Percentiles rank a stretch among this genome's conserved stretches.
These are phyloP conservation scores for Choiromyces venosus DNA, from an alignment of 495 filamentous ascomycete species.

Conservation along the genomic window DNA sequence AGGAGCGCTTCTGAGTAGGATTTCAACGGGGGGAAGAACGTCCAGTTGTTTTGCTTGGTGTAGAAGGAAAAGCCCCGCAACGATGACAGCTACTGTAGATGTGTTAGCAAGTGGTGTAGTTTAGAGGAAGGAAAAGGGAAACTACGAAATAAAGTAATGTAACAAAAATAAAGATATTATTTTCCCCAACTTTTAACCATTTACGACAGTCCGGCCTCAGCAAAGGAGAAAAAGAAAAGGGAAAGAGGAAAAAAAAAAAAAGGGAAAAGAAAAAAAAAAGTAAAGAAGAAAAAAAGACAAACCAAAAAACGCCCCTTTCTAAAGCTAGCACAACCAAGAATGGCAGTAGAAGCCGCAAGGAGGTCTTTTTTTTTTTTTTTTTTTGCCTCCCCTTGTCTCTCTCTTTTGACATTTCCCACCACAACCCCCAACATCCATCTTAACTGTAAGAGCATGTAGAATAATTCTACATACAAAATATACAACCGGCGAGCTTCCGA, in stretches of 20 bases:
- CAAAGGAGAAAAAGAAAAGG: constrained; percentile 2
- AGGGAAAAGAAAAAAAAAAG: constrained; percentile 13
- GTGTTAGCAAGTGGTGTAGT: neutral
- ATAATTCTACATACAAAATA: neutral
- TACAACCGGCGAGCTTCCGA: neutral
- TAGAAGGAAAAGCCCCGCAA: neutral
- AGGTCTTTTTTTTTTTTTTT: neutral
- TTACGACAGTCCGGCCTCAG: neutral
- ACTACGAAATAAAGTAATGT: neutral
- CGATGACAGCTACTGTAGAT: neutral
- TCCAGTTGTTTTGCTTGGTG: neutral
- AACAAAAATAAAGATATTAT: neutral
- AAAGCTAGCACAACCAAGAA: constrained; percentile 20
- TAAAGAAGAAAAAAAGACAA: constrained; percentile 2
- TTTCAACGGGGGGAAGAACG: neutral
- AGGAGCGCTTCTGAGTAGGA: neutral
- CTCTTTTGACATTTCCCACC: neutral
- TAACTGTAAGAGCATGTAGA: neutral
- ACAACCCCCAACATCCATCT: neutral
- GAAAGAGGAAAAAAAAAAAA: constrained; percentile 27
- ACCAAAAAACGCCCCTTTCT: constrained; percentile 27
- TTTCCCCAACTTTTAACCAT: neutral
- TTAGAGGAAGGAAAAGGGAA: neutral
- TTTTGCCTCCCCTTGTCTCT: neutral
- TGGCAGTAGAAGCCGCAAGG: constrained; percentile 30